Conservation (phyloP, 768 basidiomycete genomes). For the Lactifluus volemus region DNA sequence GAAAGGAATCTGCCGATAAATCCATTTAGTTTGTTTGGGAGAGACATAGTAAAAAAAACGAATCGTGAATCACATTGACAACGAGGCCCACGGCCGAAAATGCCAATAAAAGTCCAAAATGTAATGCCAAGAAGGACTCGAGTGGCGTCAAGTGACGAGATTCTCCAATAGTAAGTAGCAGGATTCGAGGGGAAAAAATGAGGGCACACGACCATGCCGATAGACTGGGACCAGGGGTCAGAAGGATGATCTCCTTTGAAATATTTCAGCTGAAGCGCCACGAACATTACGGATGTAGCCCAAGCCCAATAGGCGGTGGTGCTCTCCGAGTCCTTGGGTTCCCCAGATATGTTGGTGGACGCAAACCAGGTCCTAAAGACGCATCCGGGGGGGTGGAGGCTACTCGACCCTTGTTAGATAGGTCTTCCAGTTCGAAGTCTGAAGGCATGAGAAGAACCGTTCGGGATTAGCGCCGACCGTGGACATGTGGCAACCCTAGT, state of each 20-base stretch:
- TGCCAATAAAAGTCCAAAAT: constrained; percentile 54
- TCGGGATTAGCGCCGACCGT: neutral
- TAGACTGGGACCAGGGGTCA: constrained; percentile 17
- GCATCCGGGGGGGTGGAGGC: neutral
- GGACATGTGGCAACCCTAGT: neutral
- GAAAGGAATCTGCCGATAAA: constrained; percentile 35
- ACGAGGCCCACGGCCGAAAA: constrained; percentile 49
- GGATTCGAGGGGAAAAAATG: constrained; percentile 49
- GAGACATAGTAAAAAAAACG: neutral
- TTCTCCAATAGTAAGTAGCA: constrained; percentile 45
- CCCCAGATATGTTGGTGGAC: neutral
- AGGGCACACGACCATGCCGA: constrained; percentile 22
- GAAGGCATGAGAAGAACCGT: neutral
- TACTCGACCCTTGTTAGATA: constrained; percentile 21
- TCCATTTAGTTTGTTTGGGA: neutral
- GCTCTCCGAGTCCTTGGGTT: neutral
- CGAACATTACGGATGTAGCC: constrained; percentile 17
- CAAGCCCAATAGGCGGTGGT: constrained; percentile 15
- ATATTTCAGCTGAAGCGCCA: neutral
- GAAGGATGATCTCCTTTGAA: neutral
- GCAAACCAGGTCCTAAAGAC: neutral
- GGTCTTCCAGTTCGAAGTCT: constrained; percentile 33
- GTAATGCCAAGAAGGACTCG: constrained; percentile 60
- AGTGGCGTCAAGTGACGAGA: constrained; percentile 51
- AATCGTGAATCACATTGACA: constrained; percentile 38